Evolutionary conservation across 257 asterid genomes (phyloP).

Genomic region (Solanum chilense): DNA sequence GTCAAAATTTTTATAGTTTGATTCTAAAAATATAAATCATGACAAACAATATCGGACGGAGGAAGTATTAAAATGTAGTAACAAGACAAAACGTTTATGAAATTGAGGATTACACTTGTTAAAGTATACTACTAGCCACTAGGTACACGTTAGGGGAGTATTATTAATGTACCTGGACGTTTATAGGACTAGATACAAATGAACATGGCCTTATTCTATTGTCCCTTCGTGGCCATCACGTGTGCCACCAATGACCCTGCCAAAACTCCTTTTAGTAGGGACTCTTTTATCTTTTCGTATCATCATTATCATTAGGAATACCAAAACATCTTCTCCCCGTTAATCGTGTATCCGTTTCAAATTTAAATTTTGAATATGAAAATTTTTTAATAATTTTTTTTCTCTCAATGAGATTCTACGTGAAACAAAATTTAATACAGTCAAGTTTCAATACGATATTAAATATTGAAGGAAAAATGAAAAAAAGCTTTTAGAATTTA

Average conservation of each 20-base stretch:
- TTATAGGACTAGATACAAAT: not conserved
- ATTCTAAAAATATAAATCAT: too few species aligned
- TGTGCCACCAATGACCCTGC: not conserved
- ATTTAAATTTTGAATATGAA: rapidly evolving
- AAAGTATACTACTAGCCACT: not conserved
- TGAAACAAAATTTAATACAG: rapidly evolving
- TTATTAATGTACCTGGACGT: not conserved
- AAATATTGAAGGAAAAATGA: too few species aligned
- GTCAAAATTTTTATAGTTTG: too few species aligned
- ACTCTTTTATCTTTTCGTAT: not conserved
- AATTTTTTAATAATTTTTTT: rapidly evolving
- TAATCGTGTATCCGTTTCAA: too few species aligned
- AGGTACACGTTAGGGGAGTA: not conserved
- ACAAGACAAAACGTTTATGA: not conserved
- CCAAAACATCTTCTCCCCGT: too few species aligned
- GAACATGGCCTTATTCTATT: not conserved
- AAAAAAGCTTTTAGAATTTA: too few species aligned
- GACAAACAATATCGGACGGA: rapidly evolving
- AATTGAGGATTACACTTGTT: not conserved
- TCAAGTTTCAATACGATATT: too few species aligned
- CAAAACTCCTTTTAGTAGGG: not conserved
- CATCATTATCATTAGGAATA: not conserved
- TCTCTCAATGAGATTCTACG: too few species aligned
- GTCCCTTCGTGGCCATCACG: not conserved
- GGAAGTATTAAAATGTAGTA: not conserved